Conservation (phyloP, 805 yeast genomes). For the Metschnikowia anglica region DNA sequence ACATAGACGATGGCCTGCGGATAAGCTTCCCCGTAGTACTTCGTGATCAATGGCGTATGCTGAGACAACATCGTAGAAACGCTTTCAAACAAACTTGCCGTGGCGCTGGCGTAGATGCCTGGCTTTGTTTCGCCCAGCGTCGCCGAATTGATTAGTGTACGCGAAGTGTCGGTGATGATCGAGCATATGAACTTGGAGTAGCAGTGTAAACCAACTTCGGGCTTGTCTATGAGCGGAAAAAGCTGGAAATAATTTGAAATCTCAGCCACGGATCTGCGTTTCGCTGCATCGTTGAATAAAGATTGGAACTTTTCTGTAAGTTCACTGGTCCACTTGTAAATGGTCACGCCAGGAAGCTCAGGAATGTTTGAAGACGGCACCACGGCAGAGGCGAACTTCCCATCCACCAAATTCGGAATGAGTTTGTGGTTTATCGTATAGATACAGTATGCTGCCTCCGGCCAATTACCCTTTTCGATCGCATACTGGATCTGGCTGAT, state of each 20-base stretch:
- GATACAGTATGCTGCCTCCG: slow-evolving; percentile 72
- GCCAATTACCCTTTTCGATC: slow-evolving; percentile 68
- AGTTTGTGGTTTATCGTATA: slow-evolving; percentile 39
- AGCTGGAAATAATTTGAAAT: slow-evolving; percentile 79
- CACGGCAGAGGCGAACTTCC: slow-evolving; percentile 72
- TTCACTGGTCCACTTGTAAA: slow-evolving; percentile 58
- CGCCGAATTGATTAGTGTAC: slow-evolving; percentile 54
- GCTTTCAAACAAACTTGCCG: slow-evolving; percentile 74
- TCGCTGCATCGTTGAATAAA: slow-evolving; percentile 72
- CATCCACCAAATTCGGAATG: slow-evolving; percentile 52
- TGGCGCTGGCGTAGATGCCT: slow-evolving; percentile 58
- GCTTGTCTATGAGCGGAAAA: slow-evolving; percentile 81
- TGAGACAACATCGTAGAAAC: slow-evolving; percentile 82
- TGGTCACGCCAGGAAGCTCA: slow-evolving; percentile 61
- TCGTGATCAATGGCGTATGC: slow-evolving; percentile 75
- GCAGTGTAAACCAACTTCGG: slow-evolving; percentile 67
- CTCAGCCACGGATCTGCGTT: slow-evolving; percentile 58
- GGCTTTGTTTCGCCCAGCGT: slow-evolving; percentile 31
- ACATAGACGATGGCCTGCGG: slow-evolving; percentile 60
- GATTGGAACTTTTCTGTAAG: slow-evolving; percentile 56
- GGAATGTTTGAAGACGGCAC: slow-evolving; percentile 89
- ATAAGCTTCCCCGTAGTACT: slow-evolving; percentile 59
- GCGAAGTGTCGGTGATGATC: slow-evolving; percentile 76
- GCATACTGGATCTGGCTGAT: slow-evolving; percentile 67
- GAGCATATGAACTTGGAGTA: slow-evolving; percentile 86